phyloP scores from a whole-genome alignment of 352 stramenopile species.

The Pythium rishiriense region DNA sequence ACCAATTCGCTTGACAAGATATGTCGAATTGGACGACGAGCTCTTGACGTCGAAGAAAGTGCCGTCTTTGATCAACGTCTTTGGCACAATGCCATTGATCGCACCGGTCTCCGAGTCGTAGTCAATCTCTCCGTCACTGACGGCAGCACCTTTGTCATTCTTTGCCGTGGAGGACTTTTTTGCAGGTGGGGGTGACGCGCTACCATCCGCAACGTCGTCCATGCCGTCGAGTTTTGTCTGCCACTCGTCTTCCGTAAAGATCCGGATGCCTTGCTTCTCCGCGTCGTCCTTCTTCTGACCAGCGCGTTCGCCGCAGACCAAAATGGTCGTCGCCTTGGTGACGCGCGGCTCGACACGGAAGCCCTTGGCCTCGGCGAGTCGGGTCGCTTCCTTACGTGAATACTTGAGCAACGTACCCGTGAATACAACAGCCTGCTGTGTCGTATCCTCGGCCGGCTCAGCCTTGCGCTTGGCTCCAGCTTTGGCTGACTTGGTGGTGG shows the following conservation, averaged over 20 bases:
- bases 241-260: slow-evolving; percentile 40
- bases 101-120: slow-evolving; percentile 47
- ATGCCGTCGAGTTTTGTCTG: slow-evolving; percentile 24
- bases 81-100: slow-evolving; percentile 45
- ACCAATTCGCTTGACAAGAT: slow-evolving; percentile 51
- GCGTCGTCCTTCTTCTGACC: slow-evolving; percentile 37
- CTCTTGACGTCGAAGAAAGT: slow-evolving; percentile 51
- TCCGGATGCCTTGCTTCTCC: slow-evolving; percentile 30
- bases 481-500: neutral
- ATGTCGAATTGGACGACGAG: slow-evolving; percentile 52
- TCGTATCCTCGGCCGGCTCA: neutral
- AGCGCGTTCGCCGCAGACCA: slow-evolving; percentile 35
- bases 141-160: neutral
- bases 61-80: slow-evolving; percentile 38
- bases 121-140: slow-evolving; percentile 14
- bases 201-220: slow-evolving; percentile 5
- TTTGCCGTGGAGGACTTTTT: slow-evolving; percentile 12
- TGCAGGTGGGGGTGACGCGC: neutral
- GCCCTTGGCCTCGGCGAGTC: slow-evolving; percentile 26
- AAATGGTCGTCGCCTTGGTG: slow-evolving; percentile 36
- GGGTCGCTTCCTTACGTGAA: slow-evolving; percentile 35
- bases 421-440: slow-evolving; percentile 28
- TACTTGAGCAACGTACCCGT: slow-evolving; percentile 30
- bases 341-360: slow-evolving; percentile 30
- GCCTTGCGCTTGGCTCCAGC: slow-evolving; percentile 27